These are phyloP conservation scores for Vigna unguiculata DNA, from an alignment of 306 rosid genomes.

Conservation along the genomic window DNA sequence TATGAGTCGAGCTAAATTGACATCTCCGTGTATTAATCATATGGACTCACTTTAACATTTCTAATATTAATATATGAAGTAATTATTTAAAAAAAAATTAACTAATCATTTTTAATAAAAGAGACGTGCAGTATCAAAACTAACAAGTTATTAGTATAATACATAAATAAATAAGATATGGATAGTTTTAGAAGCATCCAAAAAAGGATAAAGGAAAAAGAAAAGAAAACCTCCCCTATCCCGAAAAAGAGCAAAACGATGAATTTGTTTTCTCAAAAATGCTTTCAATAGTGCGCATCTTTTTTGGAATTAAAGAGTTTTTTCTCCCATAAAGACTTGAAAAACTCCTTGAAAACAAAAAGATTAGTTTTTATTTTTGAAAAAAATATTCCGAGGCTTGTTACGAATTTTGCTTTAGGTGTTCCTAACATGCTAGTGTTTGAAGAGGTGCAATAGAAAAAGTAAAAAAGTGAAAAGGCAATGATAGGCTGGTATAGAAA, in stretches of 20 bases:
- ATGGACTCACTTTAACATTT: too few relatives aligned
- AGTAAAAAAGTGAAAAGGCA: slow-evolving; percentile 41
- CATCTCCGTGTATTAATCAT: too few relatives aligned
- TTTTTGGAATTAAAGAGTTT: neutral
- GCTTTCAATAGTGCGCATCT: neutral
- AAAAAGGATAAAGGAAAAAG: neutral
- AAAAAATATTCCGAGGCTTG: neutral
- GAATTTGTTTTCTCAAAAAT: neutral
- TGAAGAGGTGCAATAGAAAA: slow-evolving; percentile 8
- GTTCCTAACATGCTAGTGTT: neutral
- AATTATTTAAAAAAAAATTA: too few relatives aligned
- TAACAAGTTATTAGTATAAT: too few relatives aligned
- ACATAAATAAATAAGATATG: too few relatives aligned
- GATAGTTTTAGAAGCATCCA: slow-evolving; percentile 38
- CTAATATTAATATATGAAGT: too few relatives aligned
- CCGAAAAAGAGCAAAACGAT: slow-evolving; percentile 8
- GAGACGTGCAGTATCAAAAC: too few relatives aligned
- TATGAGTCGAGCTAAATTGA: too few relatives aligned
- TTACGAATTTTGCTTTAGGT: slow-evolving; percentile 46
- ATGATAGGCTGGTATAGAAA: slow-evolving; percentile 43
- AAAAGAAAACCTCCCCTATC: neutral
- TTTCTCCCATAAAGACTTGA: neutral
- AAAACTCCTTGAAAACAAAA: neutral
- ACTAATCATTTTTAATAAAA: too few relatives aligned
- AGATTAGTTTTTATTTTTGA: neutral